These are phyloP conservation scores for Tilletiopsis washingtonensis DNA, from an alignment of 1,284 basidiomycete genomes.

Conservation along the genomic window DNA sequence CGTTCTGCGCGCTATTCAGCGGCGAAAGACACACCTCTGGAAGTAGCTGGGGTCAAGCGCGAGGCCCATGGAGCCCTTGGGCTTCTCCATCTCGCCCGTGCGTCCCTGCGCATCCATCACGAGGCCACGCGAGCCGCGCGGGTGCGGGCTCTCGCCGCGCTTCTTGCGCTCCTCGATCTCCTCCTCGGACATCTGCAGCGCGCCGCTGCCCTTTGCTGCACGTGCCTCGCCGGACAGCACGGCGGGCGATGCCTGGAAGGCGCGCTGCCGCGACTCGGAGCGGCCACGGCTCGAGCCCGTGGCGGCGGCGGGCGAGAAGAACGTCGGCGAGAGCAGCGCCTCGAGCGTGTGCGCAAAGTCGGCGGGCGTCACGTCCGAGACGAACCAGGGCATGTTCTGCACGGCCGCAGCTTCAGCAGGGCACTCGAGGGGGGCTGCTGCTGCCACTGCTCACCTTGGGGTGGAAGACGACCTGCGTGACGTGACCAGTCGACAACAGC, in stretches of 20 bases:
- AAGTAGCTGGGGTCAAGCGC: conserved; percentile 39
- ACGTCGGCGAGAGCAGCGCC: conserved; percentile 52
- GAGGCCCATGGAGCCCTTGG: conserved; percentile 18
- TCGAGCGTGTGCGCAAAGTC: conserved; percentile 48
- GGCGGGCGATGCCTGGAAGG: conserved; percentile 12
- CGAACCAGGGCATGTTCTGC: conserved; percentile 44
- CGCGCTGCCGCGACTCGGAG: conserved; percentile 14
- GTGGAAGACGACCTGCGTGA: conserved; percentile 40
- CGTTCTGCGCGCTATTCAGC: too few relatives aligned
- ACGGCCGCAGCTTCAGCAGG: background rate
- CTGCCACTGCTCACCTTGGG: conserved; percentile 17
- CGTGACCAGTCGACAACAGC: conserved; percentile 33
- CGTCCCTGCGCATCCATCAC: background rate
- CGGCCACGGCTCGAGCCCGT: conserved; percentile 16
- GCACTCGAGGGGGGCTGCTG: background rate
- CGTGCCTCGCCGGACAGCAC: background rate
- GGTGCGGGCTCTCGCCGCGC: background rate
- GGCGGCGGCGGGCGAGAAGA: conserved; percentile 49
- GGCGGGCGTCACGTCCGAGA: conserved; percentile 36
- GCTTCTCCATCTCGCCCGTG: background rate
- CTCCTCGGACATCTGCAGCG: conserved; percentile 17
- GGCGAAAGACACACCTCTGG: conserved; percentile 10
- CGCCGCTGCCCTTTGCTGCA: conserved; percentile 14
- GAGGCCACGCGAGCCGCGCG: background rate
- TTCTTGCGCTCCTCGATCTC: conserved; percentile 11